Conservation (phyloP, 768 basidiomycete genomes). For the Collybia mongolica region DNA sequence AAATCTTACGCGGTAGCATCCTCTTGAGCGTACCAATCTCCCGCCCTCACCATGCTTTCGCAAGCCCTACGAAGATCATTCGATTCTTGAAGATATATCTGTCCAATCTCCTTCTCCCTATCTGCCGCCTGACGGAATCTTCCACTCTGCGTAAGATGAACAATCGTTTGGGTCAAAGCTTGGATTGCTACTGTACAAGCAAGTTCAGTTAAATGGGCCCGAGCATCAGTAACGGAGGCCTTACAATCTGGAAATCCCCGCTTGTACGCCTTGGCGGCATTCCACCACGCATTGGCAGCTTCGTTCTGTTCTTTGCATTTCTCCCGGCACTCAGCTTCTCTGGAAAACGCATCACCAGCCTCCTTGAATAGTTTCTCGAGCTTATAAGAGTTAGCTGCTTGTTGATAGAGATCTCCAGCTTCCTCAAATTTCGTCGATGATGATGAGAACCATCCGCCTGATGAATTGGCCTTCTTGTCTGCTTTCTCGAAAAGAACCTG, state of each 20-base stretch:
- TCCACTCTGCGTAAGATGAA: conserved; percentile 77
- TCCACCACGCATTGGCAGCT: conserved; percentile 99
- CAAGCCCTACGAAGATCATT: conserved; percentile 83
- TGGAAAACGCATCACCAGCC: conserved; percentile 88
- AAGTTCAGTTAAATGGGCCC: conserved; percentile 12
- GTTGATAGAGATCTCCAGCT: conserved; percentile 92
- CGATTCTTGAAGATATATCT: conserved; percentile 84
- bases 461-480: conserved; percentile 87
- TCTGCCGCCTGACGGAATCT: conserved; percentile 98
- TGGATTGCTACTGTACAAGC: conserved; percentile 75
- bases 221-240: conserved; percentile 17
- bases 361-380: conserved; percentile 91
- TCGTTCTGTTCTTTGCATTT: conserved; percentile 86
- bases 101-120: conserved; percentile 95
- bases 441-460: conserved; percentile 87
- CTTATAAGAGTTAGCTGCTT: conserved; percentile 92
- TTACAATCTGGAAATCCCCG: conserved; percentile 80
- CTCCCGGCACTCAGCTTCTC: conserved; percentile 94
- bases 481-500: conserved; percentile 81
- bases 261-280: conserved; percentile 96
- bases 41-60: conserved; percentile 89
- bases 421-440: conserved; percentile 87
- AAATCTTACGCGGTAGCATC: conserved; percentile 87
- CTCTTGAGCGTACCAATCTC: conserved; percentile 97
- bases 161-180: conserved; percentile 82